Evolutionary conservation across 169 alveolate genomes (phyloP).

Genomic region (Perkinsus olseni): DNA sequence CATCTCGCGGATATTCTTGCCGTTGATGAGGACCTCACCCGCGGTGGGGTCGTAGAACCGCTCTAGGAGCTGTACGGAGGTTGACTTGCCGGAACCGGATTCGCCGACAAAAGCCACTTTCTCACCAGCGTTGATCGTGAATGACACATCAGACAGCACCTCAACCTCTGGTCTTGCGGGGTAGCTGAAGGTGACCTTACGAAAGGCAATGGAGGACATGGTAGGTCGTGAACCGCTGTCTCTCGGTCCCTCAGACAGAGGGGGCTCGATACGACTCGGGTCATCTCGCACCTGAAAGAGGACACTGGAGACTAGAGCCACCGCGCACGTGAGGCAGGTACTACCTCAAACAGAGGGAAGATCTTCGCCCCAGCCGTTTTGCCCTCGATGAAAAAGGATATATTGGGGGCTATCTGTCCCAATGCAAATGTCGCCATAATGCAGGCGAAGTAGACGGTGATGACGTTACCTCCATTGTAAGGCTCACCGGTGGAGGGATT

Average conservation of each 20-base stretch:
- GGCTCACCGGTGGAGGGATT: not conserved
- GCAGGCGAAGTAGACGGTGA: slow-evolving; percentile 39
- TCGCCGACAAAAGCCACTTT: slow-evolving; percentile 81
- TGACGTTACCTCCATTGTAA: slow-evolving; percentile 29
- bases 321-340: slow-evolving; percentile 4
- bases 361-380: slow-evolving; percentile 35
- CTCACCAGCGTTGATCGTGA: slow-evolving; percentile 68
- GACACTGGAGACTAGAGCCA: not conserved
- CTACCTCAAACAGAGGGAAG: slow-evolving; percentile 31
- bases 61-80: slow-evolving; percentile 80
- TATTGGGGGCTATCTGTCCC: slow-evolving; percentile 27
- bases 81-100: slow-evolving; percentile 95
- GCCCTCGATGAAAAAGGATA: slow-evolving; percentile 16
- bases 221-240: not conserved
- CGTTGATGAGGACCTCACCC: slow-evolving; percentile 41
- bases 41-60: slow-evolving; percentile 66
- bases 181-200: slow-evolving; percentile 36
- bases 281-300: not conserved
- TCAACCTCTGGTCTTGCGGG: slow-evolving; percentile 29
- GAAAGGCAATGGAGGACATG: not conserved
- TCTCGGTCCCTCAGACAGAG: not conserved
- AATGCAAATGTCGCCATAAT: slow-evolving; percentile 41
- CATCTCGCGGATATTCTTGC: not conserved
- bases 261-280: not conserved
- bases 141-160: not conserved